Percentiles rank a stretch among this genome's conserved stretches.
These are phyloP conservation scores for Solanum rostratum DNA, from an alignment of 257 asterid species.

Conservation along the genomic window DNA sequence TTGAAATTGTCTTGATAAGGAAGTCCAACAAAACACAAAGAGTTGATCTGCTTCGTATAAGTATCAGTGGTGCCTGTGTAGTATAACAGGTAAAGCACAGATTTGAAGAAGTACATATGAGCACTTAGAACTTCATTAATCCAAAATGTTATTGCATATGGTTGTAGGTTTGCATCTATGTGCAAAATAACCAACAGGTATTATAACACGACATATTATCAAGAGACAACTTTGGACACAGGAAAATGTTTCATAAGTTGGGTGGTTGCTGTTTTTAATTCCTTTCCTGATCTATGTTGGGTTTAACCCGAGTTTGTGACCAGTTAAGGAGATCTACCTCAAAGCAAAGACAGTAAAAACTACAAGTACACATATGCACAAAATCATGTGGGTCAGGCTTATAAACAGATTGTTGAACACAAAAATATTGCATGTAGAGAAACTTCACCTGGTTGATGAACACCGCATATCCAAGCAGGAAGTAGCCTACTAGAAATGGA, in stretches of 20 bases:
- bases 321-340: not conserved
- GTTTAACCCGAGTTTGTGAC: not conserved
- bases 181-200: not conserved
- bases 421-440: not conserved
- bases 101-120: not conserved
- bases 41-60: not conserved
- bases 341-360: not conserved
- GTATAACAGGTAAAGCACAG: not conserved
- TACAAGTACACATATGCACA: not conserved
- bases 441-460: conserved; percentile 66
- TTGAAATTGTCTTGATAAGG: not conserved
- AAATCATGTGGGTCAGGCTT: not conserved
- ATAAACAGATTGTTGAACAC: not conserved
- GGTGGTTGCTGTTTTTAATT: not conserved
- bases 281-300: not conserved
- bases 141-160: not conserved
- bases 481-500: conserved; percentile 75
- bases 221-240: not conserved
- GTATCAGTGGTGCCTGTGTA: not conserved
- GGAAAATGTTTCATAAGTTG: not conserved
- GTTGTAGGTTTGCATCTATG: not conserved
- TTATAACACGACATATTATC: not conserved
- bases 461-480: conserved; percentile 74
- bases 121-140: not conserved
- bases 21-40: not conserved